Base-by-base conservation (phyloP, 306 rosid genomes). In the Chamaecrista fasciculata region DNA sequence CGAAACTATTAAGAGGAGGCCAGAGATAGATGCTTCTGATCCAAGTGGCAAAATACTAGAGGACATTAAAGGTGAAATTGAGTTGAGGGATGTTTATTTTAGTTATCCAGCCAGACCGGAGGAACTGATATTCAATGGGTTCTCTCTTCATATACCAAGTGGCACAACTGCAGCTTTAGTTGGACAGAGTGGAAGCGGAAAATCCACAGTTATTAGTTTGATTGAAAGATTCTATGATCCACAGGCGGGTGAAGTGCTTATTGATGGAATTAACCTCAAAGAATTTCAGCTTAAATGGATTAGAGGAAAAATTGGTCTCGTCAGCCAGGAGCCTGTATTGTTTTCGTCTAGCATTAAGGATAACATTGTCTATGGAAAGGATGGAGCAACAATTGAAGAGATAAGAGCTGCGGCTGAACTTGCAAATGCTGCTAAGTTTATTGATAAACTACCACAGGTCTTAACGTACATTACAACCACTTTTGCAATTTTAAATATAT, bases 161-260 rank as follows among this genome's bases (percentile, higher is more conserved):
- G 93, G 93, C 64, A 83, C 79, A 7, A 87, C 93, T 2, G 78
- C 85, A 26, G 96, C 96, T 36, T 83, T 90, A 80, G 91, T 90
- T 11, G 96, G 96, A 52, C 81, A 90, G 76, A 90, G 94, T 74
- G 96, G 96, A 73, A 90, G 96, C 72, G 96, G 96, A 31, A 90
- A 90, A 68, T 90, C 96, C 2, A 90, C 96, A 28, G 80, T 85
- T 33, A 85, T 90, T 46, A 90, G 94, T 79, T 81, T 90, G 58
- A 80, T 90, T 10, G 94, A 90, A 78, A 76, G 96, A 57, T 90
- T 90, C 78, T 90, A 90, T 6, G 96, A 90, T 75, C 96, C 94
- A 18, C 81, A 26, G 40, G 86, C 84, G 36, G 96, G 96, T 51
- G 87, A 81, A 71, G 86, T 90, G 75, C 79, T 87, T 46, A 83